Conservation (phyloP, 441 rosid genomes). For the Adansonia gregorii region DNA sequence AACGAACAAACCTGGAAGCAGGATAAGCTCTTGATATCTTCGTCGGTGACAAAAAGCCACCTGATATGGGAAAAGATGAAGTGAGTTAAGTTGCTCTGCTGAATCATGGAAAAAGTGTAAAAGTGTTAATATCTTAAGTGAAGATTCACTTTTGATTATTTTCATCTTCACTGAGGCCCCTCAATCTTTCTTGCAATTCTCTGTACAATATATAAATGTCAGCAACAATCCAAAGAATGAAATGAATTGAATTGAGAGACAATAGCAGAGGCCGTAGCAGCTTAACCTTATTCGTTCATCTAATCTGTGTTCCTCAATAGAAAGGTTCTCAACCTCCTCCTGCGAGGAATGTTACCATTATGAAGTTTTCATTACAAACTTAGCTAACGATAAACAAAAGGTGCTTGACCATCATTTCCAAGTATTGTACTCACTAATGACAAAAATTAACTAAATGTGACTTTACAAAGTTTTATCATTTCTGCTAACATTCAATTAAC, state of each 20-base stretch:
- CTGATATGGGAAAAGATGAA: slow-evolving; percentile 46
- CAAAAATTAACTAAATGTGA: not conserved
- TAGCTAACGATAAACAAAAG: slow-evolving; percentile 9
- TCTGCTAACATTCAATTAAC: not conserved
- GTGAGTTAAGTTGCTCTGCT: slow-evolving; percentile 24
- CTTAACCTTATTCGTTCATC: slow-evolving; percentile 84
- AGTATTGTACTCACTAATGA: not conserved
- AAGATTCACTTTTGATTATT: slow-evolving; percentile 70
- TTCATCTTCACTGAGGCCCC: slow-evolving; percentile 87
- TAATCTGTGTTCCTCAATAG: slow-evolving; percentile 62
- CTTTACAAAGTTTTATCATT: not conserved
- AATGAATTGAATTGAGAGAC: slow-evolving; percentile 26
- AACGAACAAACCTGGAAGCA: slow-evolving; percentile 76
- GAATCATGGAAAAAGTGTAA: slow-evolving; percentile 1
- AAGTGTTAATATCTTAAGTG: slow-evolving; percentile 7
- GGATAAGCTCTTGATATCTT: slow-evolving; percentile 87
- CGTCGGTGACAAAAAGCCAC: slow-evolving; percentile 95
- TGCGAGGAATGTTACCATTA: slow-evolving; percentile 33
- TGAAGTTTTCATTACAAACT: not conserved
- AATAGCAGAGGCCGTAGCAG: slow-evolving; percentile 25
- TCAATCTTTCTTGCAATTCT: slow-evolving; percentile 84
- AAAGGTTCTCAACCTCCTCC: slow-evolving; percentile 83
- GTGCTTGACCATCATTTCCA: slow-evolving; percentile 16
- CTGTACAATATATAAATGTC: slow-evolving; percentile 50
- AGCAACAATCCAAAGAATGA: slow-evolving; percentile 28